Evolutionary conservation across 495 filamentous ascomycete genomes (phyloP).

Genomic region (Melanomma pulvis-pyrius): DNA sequence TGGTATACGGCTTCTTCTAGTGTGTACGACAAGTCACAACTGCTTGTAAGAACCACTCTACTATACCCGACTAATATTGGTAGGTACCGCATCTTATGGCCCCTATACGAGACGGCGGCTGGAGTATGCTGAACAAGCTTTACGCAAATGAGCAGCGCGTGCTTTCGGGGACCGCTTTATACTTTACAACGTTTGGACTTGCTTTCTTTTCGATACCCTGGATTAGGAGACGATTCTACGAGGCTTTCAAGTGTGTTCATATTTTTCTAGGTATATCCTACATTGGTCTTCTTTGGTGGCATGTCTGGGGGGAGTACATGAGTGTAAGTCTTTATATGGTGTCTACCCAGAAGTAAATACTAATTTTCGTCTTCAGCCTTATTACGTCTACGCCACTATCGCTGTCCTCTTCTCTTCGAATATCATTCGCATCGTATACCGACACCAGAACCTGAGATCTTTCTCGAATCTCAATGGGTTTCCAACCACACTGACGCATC

Average conservation of each 20-base stretch:
- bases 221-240: conserved; percentile 16
- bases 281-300: conserved; percentile 24
- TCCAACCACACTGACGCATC: conserved; percentile 20
- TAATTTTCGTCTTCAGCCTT: conserved; percentile 8
- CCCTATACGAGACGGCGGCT: conserved; percentile 22
- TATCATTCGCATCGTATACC: conserved; percentile 13
- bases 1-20: not conserved
- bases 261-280: conserved; percentile 24
- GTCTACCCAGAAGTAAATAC: not conserved
- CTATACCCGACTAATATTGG: not conserved
- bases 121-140: conserved; percentile 13
- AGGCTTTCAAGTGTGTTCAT: conserved; percentile 22
- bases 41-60: not conserved
- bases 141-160: conserved; percentile 16
- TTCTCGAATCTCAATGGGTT: conserved; percentile 9
- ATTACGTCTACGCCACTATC: conserved; percentile 23
- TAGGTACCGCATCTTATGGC: conserved; percentile 27
- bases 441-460: conserved; percentile 5
- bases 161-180: conserved; percentile 23
- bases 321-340: conserved; percentile 15
- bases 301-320: conserved; percentile 33
- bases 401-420: conserved; percentile 3
- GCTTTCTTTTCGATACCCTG: conserved; percentile 25
- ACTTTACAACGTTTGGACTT: conserved; percentile 16
- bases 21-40: not conserved